A percentile compares a stretch with the other conserved stretches of the same genome.
phyloP scores from a whole-genome alignment of 352 stramenopile genomes.

The Aphanomyces euteiches region DNA sequence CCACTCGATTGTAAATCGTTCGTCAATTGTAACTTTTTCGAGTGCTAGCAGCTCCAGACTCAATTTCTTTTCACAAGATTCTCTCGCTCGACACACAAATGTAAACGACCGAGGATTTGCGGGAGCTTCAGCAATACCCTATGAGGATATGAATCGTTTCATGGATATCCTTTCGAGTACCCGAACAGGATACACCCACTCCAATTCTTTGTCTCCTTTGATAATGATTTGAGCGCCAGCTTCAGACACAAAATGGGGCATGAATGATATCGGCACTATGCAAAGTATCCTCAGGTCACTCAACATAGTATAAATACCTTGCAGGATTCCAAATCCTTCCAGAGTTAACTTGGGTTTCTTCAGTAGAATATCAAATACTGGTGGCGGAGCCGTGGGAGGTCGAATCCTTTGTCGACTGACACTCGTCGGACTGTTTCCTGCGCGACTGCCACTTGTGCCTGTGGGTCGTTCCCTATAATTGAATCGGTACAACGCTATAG shows the following conservation, averaged over 20 bases:
- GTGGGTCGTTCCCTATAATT: not conserved
- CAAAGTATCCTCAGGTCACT: not conserved
- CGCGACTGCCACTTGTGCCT: not conserved
- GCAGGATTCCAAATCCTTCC: slow-evolving; percentile 73
- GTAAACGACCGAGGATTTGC: slow-evolving; percentile 54
- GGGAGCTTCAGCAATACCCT: slow-evolving; percentile 64
- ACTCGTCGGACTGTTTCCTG: not conserved
- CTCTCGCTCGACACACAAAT: slow-evolving; percentile 61
- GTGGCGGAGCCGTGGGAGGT: not conserved
- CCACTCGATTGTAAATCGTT: slow-evolving; percentile 57
- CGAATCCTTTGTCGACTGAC: slow-evolving; percentile 7
- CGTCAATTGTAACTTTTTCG: slow-evolving; percentile 42
- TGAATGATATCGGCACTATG: slow-evolving; percentile 85
- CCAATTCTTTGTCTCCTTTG: slow-evolving; percentile 60
- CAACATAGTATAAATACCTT: slow-evolving; percentile 33
- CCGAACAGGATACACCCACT: slow-evolving; percentile 68
- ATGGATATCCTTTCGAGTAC: not conserved
- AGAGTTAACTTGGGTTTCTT: slow-evolving; percentile 78
- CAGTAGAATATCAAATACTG: slow-evolving; percentile 70
- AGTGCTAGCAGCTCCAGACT: slow-evolving; percentile 57
- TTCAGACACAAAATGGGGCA: slow-evolving; percentile 67
- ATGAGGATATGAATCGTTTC: not conserved
- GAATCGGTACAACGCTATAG: not conserved
- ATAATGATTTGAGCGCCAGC: slow-evolving; percentile 65
- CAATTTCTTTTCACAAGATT: slow-evolving; percentile 60